Base-by-base conservation (phyloP, 2,329 filamentous ascomycete species). In the Hymenoscyphus salicellus region DNA sequence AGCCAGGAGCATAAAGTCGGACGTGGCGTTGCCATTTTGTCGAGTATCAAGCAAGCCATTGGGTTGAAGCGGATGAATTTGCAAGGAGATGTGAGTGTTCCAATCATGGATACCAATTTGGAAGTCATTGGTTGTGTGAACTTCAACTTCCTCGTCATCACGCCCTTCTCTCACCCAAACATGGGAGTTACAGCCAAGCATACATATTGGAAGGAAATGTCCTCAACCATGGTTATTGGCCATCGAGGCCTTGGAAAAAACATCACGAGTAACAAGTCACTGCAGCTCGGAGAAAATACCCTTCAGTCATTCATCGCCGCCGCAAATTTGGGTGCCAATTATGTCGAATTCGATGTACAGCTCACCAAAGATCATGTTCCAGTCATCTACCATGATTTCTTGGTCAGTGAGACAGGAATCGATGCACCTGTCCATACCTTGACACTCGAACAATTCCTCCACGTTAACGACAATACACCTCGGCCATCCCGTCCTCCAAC, bases 331-430 rank as follows among this genome's bases (percentile, higher is more conserved):
- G 95, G 95, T 8, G 95, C 87, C 2, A 84, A 89, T 63, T 89
- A 89, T 71, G 86, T 90, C 57, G 86, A 89, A 71, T 89, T 90
- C 73, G 95, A 99, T 75, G 95, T 99, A 0, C 95, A 99, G 76
- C 82, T 99, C 46, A 99, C 95, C n/a, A 99, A 99, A 75, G 95
- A 99, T 75, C 93, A 96, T 72, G 93, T 99, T 1, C 95, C 95
- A 0, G 94, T 99, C 69, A 97, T 99, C 73, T 99, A 99, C 75
- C 95, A 99, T 75, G 95, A 99, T 77, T 99, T 99, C 74, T 83
- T 98, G 16, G 95, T 99, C 76, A 97, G 93, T 75, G 95, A 99
- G 78, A 98, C 95, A 0, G 95, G 96, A 10, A 95, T 97, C 62
- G 95, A 99, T 74, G 95, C 95, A 0, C 95, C 95, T 0, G 94